These are phyloP conservation scores for Lachnum nothofagi DNA, from an alignment of 2,329 filamentous ascomycete genomes.

Conservation along the genomic window DNA sequence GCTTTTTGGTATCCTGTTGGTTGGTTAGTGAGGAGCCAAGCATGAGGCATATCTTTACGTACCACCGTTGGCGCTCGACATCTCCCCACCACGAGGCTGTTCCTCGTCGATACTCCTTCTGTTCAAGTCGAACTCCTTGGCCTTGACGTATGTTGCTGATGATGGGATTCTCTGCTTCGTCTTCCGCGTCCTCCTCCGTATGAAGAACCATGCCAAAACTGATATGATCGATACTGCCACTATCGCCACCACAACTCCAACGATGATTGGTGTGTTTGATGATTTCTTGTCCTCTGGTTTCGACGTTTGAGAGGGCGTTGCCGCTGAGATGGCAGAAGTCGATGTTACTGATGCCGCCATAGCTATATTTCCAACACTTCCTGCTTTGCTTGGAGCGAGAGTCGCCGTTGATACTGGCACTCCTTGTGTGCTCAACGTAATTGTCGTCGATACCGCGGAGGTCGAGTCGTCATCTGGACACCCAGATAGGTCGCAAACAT, in stretches of 20 bases:
- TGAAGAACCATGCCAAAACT: slow-evolving; percentile 19
- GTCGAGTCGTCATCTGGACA: slow-evolving; percentile 29
- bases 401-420: background rate
- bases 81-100: slow-evolving; percentile 27
- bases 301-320: background rate
- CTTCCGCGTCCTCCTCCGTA: slow-evolving; percentile 15
- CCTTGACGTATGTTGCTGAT: slow-evolving; percentile 5
- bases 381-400: background rate
- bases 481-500: slow-evolving; percentile 35
- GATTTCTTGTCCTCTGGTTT: background rate
- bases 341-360: slow-evolving; percentile 1
- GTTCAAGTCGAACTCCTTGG: slow-evolving; percentile 8
- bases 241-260: slow-evolving; percentile 17
- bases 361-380: background rate
- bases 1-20: background rate
- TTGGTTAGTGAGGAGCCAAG: background rate
- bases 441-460: background rate
- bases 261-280: slow-evolving; percentile 19
- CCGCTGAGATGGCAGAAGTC: background rate
- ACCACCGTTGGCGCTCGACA: slow-evolving; percentile 45
- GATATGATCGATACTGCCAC: slow-evolving; percentile 15
- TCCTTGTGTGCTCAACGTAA: slow-evolving; percentile 2
- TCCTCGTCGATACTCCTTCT: slow-evolving; percentile 1
- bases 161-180: background rate
- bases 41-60: slow-evolving; percentile 5